A percentile compares a stretch with the other conserved stretches of the same genome.
These are phyloP conservation scores for Pichia membranifaciens DNA, from an alignment of 805 yeast genomes.

Conservation along the genomic window DNA sequence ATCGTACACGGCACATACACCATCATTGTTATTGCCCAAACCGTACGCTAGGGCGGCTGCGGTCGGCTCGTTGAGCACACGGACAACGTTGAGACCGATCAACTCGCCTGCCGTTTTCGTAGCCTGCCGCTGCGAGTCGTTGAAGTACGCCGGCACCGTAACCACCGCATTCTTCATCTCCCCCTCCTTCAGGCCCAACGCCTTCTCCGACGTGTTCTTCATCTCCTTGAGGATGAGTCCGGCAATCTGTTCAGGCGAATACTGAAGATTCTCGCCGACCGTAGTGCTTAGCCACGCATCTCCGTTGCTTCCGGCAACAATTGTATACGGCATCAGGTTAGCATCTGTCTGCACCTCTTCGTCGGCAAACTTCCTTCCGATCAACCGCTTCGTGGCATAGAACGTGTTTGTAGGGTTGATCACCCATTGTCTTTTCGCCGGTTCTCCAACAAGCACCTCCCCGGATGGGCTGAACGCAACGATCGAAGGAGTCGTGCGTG, in stretches of 20 bases:
- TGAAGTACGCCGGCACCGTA: constrained; percentile 85
- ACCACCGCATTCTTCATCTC: constrained; percentile 82
- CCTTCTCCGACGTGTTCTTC: constrained; percentile 90
- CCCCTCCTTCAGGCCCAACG: constrained; percentile 50
- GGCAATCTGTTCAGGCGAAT: constrained; percentile 95
- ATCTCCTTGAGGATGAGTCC: constrained; percentile 88
- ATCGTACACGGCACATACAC: constrained; percentile 85
- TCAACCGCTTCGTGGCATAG: constrained; percentile 90
- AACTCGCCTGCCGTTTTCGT: constrained; percentile 94
- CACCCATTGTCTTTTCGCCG: constrained; percentile 95
- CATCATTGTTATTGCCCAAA: constrained; percentile 64
- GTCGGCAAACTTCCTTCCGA: constrained; percentile 90
- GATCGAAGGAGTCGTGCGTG: constrained; percentile 84
- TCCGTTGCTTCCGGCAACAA: constrained; percentile 77
- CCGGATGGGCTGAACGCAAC: constrained; percentile 88
- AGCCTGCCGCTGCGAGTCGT: constrained; percentile 86
- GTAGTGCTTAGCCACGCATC: constrained; percentile 92
- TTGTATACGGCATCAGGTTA: constrained; percentile 82
- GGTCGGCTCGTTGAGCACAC: constrained; percentile 85
- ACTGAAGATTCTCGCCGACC: constrained; percentile 58
- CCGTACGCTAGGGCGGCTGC: constrained; percentile 94
- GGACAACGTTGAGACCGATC: constrained; percentile 80
- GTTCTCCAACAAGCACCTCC: constrained; percentile 87
- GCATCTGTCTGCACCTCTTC: constrained; percentile 86
- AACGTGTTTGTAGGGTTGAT: constrained; percentile 91